phyloP scores from a whole-genome alignment of 805 yeast genomes.

The Teunomyces atbi region DNA sequence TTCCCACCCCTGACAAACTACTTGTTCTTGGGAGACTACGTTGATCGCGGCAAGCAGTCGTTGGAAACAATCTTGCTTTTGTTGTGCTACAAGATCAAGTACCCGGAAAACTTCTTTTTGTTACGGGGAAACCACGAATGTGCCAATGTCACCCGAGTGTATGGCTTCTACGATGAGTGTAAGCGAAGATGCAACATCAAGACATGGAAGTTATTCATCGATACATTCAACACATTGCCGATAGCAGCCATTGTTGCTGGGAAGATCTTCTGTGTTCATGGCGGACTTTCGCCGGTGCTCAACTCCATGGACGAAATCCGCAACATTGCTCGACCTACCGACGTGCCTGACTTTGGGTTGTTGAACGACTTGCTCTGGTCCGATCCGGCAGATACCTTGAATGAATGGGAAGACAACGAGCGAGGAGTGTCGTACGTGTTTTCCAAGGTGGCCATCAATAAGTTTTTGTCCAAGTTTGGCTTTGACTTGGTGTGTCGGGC shows the following conservation, averaged over 20 bases:
- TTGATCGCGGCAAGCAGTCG: conserved; percentile 95
- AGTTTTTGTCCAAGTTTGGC: conserved; percentile 69
- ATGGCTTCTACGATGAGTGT: conserved; percentile 98
- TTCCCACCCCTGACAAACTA: conserved; percentile 94
- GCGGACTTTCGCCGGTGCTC: conserved; percentile 76
- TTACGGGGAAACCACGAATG: conserved; percentile 96
- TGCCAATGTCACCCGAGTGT: conserved; percentile 93
- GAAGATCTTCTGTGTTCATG: conserved; percentile 89
- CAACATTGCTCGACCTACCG: conserved; percentile 76
- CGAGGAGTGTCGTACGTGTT: conserved; percentile 82
- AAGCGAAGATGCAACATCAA: conserved; percentile 89
- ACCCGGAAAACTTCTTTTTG: conserved; percentile 92
- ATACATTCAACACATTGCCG: conserved; percentile 93
- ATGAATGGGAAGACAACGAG: conserved; percentile 88
- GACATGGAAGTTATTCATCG: conserved; percentile 91
- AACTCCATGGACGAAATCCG: conserved; percentile 73
- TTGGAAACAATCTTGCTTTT: conserved; percentile 86
- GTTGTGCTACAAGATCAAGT: conserved; percentile 91
- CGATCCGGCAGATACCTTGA: conserved; percentile 78
- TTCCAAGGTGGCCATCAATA: conserved; percentile 75
- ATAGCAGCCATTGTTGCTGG: conserved; percentile 95
- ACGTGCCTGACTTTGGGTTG: conserved; percentile 80
- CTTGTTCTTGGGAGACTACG: conserved; percentile 92
- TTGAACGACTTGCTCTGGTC: conserved; percentile 79
- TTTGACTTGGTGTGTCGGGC: conserved; percentile 83